Base-by-base conservation (phyloP, 306 rosid species). In the Alnus rubra region DNA sequence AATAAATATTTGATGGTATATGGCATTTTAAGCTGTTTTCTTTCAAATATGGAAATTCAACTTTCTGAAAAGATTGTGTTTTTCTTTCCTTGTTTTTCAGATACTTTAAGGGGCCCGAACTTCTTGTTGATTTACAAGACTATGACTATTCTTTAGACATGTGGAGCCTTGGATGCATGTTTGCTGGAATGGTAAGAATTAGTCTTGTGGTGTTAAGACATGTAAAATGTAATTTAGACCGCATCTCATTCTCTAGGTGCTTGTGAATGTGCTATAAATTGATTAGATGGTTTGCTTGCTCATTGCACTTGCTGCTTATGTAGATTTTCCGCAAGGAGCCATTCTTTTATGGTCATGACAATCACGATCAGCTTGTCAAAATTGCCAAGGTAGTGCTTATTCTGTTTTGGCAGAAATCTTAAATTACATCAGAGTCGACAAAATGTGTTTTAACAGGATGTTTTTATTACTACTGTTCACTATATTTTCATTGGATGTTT, bases 151-250 rank as follows among this genome's bases (percentile, higher is more conserved):
- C 96, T 71, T 88, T 96, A 82, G 98, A 96, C 86, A 91, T 96
- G 96, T 93, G 99, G 99, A 96, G 99, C 88, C 98, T 96, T 70
- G 98, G 99, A 79, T 96, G 99, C 86, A 96, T 96, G 99, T 96
- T 96, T 87, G 98, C 99, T 58, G 99, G 99, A 87, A 96, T 96
- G 98, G 99, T 96, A 78, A 90, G 90, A 77, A 81, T 80, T 84
- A 56, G 78, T 80, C 51, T 23, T 67, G 37, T 59, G 50, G 42
- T 59, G n/a, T 76, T 19, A n/a, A 50, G 72, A 71, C 47, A 67
- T 28, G 31, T 65, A 42, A 51, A 50, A 62, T 72, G 76, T 69
- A 45, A 45, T 76, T 64, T 67, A 16, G 16, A 78, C 18, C 70
- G 5, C 49, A 45, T 49, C 23, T 55, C 35, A 49, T 42, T 42